Evolutionary conservation across 139 green algal genomes (phyloP).

Genomic region (Chlorella sp.): DNA sequence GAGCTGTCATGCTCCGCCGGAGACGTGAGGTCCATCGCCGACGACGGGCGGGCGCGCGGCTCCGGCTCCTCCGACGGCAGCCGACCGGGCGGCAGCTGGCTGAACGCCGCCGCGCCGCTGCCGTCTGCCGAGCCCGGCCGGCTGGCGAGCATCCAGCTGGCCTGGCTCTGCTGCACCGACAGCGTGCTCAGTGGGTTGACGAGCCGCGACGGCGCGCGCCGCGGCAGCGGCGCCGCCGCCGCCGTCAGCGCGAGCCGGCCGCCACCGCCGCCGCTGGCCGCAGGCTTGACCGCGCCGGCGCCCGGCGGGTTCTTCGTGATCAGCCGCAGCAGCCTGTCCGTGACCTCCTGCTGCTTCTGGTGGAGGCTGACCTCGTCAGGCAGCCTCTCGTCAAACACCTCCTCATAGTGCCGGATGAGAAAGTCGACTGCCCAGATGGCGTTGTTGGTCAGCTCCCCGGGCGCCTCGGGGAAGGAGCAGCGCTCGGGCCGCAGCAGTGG

Average conservation of each 20-base stretch:
- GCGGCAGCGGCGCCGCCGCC: neutral
- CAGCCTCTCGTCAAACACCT: constrained; percentile 6
- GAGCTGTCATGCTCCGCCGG: neutral
- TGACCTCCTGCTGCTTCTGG: constrained; percentile 13
- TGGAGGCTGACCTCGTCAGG: neutral
- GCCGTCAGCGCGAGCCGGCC: neutral
- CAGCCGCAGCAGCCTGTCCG: constrained; percentile 1
- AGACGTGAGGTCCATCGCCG: neutral
- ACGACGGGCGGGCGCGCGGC: neutral
- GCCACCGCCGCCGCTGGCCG: neutral
- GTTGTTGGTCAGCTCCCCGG: neutral
- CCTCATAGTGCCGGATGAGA: constrained; percentile 21
- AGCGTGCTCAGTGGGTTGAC: constrained; percentile 37
- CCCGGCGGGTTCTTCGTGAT: constrained; percentile 1
- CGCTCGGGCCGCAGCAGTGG: constrained; percentile 33
- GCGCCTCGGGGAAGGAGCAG: neutral
- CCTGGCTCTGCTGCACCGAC: neutral
- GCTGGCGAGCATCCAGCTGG: neutral
- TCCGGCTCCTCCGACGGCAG: constrained; percentile 3
- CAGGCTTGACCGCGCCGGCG: neutral
- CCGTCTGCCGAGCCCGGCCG: neutral
- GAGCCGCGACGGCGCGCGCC: neutral
- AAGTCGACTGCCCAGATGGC: constrained; percentile 16
- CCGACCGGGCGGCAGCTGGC: no score
- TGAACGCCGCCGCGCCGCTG: neutral